phyloP scores from a whole-genome alignment of 225 moss, liverwort and hornwort species.

The Sphagnum tenellum region DNA sequence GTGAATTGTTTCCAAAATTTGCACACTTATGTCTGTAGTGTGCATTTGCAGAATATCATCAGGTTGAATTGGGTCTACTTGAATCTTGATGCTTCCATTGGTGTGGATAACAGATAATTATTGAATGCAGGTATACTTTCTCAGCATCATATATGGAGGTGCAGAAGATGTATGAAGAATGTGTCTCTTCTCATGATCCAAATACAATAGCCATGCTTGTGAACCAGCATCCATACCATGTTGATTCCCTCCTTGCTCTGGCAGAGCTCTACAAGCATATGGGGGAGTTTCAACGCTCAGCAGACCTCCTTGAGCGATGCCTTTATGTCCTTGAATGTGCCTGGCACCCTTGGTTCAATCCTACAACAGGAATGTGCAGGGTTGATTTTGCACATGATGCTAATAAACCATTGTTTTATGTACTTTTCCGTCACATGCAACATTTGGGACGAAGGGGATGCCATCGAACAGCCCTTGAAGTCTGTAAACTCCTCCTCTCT shows the following conservation, averaged over 20 bases:
- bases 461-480: conserved; percentile 89
- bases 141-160: conserved; percentile 66
- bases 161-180: conserved; percentile 72
- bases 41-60: too few species aligned
- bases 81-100: neutral
- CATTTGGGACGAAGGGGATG: conserved; percentile 83
- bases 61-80: neutral
- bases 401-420: conserved; percentile 66
- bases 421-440: conserved; percentile 88
- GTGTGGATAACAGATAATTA: neutral
- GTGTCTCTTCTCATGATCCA: conserved; percentile 70
- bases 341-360: conserved; percentile 90
- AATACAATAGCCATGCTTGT: conserved; percentile 63
- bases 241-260: conserved; percentile 77
- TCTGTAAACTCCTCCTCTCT: conserved; percentile 83
- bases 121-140: conserved; percentile 48
- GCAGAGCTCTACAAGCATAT: conserved; percentile 75
- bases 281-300: conserved; percentile 73
- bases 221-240: conserved; percentile 78
- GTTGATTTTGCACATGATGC: conserved; percentile 62
- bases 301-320: conserved; percentile 65
- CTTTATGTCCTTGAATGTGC: conserved; percentile 85
- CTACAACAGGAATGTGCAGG: conserved; percentile 59
- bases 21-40: too few species aligned
- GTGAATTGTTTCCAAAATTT: too few species aligned